A percentile compares a stretch with the other conserved stretches of the same genome.
Conservation (phyloP, 345 rosid species). For the Syzygium grande region DNA sequence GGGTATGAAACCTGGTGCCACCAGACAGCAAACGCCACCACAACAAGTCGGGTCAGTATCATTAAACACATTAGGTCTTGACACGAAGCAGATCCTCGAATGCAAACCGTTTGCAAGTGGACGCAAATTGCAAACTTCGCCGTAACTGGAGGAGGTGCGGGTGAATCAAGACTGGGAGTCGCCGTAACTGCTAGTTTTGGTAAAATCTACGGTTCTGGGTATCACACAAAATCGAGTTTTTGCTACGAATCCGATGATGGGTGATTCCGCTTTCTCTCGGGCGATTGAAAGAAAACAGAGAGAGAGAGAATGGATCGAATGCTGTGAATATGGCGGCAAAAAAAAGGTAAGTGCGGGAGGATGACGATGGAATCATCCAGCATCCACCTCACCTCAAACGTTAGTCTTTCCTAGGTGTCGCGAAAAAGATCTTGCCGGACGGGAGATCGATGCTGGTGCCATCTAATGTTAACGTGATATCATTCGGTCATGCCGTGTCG, state of each 20-base stretch:
- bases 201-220: background rate
- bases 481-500: background rate
- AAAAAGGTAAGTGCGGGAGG: background rate
- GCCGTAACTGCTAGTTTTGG: no score
- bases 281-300: background rate
- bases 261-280: background rate
- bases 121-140: background rate
- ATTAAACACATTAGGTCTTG: background rate
- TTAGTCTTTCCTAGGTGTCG: background rate
- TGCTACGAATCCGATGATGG: background rate
- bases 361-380: background rate
- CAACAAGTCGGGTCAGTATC: background rate
- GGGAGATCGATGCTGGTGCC: no score
- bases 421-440: background rate
- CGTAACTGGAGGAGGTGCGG: background rate
- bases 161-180: background rate
- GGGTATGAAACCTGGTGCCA: slow-evolving; percentile 59
- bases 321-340: background rate
- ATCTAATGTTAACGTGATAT: background rate
- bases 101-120: background rate
- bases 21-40: background rate
- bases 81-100: background rate
- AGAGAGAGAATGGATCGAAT: background rate
- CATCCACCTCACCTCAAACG: no score
- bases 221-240: background rate